A percentile compares a stretch with the other conserved stretches of the same genome.
These are phyloP conservation scores for Schizophyllum amplum DNA, from an alignment of 1,284 basidiomycete genomes.

Conservation along the genomic window DNA sequence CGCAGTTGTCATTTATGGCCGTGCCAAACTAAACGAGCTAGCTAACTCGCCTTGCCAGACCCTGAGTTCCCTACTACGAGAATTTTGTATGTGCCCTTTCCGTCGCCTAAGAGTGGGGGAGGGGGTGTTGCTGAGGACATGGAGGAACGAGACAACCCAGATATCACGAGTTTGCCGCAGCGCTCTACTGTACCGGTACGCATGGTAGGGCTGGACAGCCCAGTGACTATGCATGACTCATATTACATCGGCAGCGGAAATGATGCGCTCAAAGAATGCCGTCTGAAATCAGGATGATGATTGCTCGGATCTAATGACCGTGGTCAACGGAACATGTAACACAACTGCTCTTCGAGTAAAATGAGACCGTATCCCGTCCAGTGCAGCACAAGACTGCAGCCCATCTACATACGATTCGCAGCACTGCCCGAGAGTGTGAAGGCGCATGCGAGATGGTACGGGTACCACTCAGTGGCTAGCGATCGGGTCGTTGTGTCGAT, in stretches of 20 bases:
- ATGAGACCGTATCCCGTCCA: not conserved
- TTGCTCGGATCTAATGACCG: not conserved
- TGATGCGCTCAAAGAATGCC: too few relatives aligned
- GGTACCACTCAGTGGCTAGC: not conserved
- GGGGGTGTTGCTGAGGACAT: not conserved
- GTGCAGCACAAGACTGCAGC: not conserved
- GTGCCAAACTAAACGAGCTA: conserved; percentile 7
- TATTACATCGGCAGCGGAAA: too few relatives aligned
- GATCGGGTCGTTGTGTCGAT: not conserved
- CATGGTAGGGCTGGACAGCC: too few relatives aligned
- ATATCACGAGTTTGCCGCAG: too few relatives aligned
- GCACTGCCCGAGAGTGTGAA: not conserved
- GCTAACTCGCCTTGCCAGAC: conserved; percentile 11
- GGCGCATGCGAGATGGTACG: not conserved
- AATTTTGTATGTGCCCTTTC: conserved; percentile 37
- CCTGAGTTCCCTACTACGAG: conserved; percentile 49
- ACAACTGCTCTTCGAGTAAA: not conserved
- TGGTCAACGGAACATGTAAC: not conserved
- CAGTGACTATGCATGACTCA: not conserved
- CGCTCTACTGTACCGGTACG: too few relatives aligned
- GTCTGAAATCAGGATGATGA: not conserved
- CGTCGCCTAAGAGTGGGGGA: conserved; percentile 40
- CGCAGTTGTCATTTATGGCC: conserved; percentile 5
- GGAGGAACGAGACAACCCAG: not conserved
- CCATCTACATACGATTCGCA: not conserved